Base-by-base conservation (phyloP, 1,284 basidiomycete genomes). In the Tilletia setariae region DNA sequence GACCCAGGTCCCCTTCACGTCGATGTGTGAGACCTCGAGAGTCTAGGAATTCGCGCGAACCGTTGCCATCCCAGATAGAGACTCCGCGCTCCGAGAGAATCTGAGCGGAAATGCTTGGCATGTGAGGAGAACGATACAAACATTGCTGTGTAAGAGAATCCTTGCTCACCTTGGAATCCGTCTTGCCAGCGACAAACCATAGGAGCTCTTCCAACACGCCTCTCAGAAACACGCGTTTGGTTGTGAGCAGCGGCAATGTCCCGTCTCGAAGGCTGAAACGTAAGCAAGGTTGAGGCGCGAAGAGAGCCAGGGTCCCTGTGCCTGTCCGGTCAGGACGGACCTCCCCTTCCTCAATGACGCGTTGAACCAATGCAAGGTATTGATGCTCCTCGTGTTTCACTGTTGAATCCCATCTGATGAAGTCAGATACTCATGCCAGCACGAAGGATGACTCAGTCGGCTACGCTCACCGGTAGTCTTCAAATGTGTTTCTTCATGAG, bases 61-160 rank as follows among this genome's bases (percentile, higher is more conserved):
- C 95, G 76, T 98, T 98, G 0, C 94, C 94, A 81, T 97, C 94
- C 95, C 96, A 98, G 76, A 98, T 98, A 81, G 92, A 91, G 71
- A 98, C 88, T 62, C 91, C 93, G 79, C 91, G 91, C n/a, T 87
- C 86, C 0, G 89, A 89, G 42, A 98, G 87, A 0, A 90, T 76
- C 9, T 56, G 28, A n/a, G 19, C 6, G 21, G 13, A 32, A 40
- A 40, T 15, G 46, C 21, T 15, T 44, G 23, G 9, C 62, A 6
- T 11, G 11, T 40, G 6, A 40, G 35, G 11, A 40, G 35, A 4
- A 11, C 35, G 35, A 6, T 11, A 40, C 4, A 40, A 40, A 40
- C 35, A 6, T 40, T 11, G 35, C 35, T 40, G 35, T 11, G 6
- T 6, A 40, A 40, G 11, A 4, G 11, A 40, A 40, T 4, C 35